phyloP scores from a whole-genome alignment of 2,329 filamentous ascomycete species.

The Cladosporium sphaerospermum region DNA sequence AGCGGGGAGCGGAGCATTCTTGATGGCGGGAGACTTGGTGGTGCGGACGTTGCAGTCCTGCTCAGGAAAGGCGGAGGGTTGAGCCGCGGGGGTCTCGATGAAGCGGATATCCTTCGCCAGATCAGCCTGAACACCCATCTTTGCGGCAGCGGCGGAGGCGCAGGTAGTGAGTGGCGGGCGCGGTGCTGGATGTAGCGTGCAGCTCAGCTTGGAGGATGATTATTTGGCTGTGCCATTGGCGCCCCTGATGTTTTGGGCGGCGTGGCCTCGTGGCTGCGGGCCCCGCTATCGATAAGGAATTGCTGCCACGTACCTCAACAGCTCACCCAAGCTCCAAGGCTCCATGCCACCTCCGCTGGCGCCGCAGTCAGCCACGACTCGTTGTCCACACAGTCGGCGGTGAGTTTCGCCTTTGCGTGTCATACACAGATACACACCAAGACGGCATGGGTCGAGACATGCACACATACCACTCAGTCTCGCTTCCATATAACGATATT shows the following conservation, averaged over 20 bases:
- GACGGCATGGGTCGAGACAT: no score
- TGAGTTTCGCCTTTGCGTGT: no score
- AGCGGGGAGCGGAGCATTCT: slow-evolving; percentile 70
- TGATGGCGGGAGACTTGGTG: slow-evolving; percentile 7
- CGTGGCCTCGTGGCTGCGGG: background rate
- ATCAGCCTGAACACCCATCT: background rate
- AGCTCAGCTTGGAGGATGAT: no score
- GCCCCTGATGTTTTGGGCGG: background rate
- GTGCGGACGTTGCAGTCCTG: slow-evolving; percentile 1
- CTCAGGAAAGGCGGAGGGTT: slow-evolving; percentile 2
- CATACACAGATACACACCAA: no score
- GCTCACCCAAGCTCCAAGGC: no score
- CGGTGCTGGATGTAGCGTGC: background rate
- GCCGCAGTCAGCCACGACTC: no score
- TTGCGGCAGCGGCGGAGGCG: background rate
- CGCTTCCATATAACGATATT: no score
- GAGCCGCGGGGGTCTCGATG: slow-evolving; percentile 5
- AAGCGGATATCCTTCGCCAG: slow-evolving; percentile 10
- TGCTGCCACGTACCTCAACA: no score
- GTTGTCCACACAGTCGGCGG: no score
- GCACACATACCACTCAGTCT: no score
- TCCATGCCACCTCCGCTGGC: no score
- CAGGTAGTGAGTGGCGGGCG: background rate
- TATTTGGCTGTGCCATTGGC: background rate
- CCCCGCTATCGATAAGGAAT: background rate